A percentile compares a stretch with the other conserved stretches of the same genome.
Evolutionary conservation across 2,329 filamentous ascomycete species (phyloP).

Genomic region (Fusarium stilboides): DNA sequence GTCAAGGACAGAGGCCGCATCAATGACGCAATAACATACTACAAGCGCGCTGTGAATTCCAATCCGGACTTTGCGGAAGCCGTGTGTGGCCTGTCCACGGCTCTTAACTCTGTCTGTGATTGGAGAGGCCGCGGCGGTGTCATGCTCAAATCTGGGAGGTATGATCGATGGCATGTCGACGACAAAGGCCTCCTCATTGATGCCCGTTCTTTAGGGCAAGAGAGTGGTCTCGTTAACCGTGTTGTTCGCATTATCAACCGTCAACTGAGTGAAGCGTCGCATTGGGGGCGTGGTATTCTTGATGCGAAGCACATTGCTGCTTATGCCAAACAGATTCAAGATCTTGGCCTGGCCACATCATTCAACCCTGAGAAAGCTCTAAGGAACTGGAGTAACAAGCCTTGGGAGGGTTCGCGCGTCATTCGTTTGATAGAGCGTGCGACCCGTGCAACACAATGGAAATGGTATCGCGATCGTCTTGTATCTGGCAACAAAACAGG

Average conservation of each 20-base stretch:
- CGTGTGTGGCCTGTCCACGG: slow-evolving; percentile 94
- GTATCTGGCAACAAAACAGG: slow-evolving; percentile 69
- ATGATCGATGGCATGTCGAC: slow-evolving; percentile 95
- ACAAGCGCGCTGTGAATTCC: slow-evolving; percentile 89
- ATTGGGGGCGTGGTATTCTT: slow-evolving; percentile 85
- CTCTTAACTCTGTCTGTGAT: slow-evolving; percentile 95
- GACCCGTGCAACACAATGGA: slow-evolving; percentile 82
- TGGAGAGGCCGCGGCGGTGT: slow-evolving; percentile 94
- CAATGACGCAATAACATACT: slow-evolving; percentile 92
- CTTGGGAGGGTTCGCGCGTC: slow-evolving; percentile 90
- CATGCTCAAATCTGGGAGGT: slow-evolving; percentile 77
- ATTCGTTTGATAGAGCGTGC: slow-evolving; percentile 88
- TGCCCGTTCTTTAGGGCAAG: slow-evolving; percentile 71
- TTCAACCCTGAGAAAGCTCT: slow-evolving; percentile 61
- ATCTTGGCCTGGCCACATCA: slow-evolving; percentile 56
- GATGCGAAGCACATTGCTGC: slow-evolving; percentile 67
- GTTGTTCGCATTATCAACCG: slow-evolving; percentile 93
- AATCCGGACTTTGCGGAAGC: slow-evolving; percentile 98
- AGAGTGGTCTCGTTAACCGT: slow-evolving; percentile 87
- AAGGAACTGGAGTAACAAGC: slow-evolving; percentile 76
- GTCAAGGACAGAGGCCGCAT: slow-evolving; percentile 97
- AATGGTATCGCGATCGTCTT: slow-evolving; percentile 90
- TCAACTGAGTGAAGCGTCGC: slow-evolving; percentile 87
- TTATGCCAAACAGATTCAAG: slow-evolving; percentile 63
- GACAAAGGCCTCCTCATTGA: slow-evolving; percentile 87